Evolutionary conservation across 2,329 filamentous ascomycete genomes (phyloP).

Genomic region (Didymosphaeria variabile): DNA sequence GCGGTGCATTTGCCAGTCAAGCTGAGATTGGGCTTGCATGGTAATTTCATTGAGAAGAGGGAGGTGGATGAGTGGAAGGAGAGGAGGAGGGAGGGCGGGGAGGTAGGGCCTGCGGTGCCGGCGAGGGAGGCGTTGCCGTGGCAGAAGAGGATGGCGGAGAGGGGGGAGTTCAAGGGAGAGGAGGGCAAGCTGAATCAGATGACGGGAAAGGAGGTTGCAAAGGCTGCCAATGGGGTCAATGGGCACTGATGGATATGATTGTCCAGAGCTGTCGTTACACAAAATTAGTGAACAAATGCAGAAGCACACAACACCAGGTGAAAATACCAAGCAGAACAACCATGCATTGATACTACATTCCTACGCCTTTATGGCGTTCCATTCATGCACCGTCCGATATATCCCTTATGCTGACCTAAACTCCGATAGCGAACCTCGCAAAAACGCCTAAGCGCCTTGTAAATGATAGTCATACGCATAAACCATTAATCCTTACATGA

Average conservation of each 20-base stretch:
- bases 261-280: no score
- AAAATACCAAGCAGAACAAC: not conserved
- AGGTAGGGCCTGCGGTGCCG: constrained; percentile 32
- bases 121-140: constrained; percentile 38
- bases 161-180: constrained; percentile 16
- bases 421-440: not conserved
- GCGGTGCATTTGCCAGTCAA: constrained; percentile 53
- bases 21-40: constrained; percentile 43
- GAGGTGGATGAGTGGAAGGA: constrained; percentile 43
- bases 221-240: constrained; percentile 17
- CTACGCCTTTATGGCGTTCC: not conserved
- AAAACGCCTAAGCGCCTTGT: constrained; percentile 3
- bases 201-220: not conserved
- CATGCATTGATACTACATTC: not conserved
- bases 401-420: not conserved
- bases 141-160: constrained; percentile 39
- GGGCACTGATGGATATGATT: constrained; percentile 12
- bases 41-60: constrained; percentile 43
- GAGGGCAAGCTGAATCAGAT: constrained; percentile 12
- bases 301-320: no score
- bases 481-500: not conserved
- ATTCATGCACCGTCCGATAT: not conserved
- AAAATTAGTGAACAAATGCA: no score
- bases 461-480: not conserved
- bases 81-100: constrained; percentile 38